phyloP scores from a whole-genome alignment of 1,284 basidiomycete genomes.

The Phylloboletellus chloephorus region DNA sequence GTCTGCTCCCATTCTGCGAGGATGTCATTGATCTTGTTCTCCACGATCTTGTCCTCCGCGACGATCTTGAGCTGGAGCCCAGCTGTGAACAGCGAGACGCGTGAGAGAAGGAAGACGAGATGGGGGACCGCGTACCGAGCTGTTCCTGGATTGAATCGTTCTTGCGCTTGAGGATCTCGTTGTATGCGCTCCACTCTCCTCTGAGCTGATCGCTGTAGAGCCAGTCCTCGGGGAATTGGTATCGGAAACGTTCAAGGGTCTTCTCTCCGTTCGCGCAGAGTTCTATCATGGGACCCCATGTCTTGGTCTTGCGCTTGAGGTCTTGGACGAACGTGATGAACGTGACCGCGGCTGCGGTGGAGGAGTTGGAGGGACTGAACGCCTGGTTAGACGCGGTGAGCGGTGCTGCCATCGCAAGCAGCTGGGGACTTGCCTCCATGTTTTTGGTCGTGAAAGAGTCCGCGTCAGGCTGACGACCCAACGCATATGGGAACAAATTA shows the following conservation, averaged over 20 bases:
- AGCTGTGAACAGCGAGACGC: constrained; percentile 42
- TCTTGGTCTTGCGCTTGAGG: constrained; percentile 92
- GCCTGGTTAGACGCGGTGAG: constrained; percentile 34
- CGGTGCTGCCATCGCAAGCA: background rate
- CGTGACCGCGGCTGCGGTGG: constrained; percentile 94
- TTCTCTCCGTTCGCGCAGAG: constrained; percentile 93
- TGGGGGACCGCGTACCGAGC: constrained; percentile 50
- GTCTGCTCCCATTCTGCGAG: constrained; percentile 93
- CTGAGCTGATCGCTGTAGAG: constrained; percentile 96
- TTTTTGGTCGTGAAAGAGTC: constrained; percentile 17
- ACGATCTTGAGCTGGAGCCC: constrained; percentile 97
- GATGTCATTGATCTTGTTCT: constrained; percentile 88
- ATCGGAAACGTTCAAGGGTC: constrained; percentile 94
- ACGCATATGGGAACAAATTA: constrained; percentile 22
- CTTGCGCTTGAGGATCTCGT: constrained; percentile 96
- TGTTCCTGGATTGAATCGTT: constrained; percentile 98
- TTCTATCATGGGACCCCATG: constrained; percentile 97
- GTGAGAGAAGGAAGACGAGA: constrained; percentile 4
- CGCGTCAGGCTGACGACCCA: constrained; percentile 17
- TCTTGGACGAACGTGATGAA: constrained; percentile 99
- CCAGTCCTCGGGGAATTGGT: constrained; percentile 97
- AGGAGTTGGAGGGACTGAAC: constrained; percentile 64
- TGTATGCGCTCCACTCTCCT: constrained; percentile 98
- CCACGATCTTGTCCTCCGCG: constrained; percentile 97
- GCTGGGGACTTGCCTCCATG: constrained; percentile 26